Percentiles rank a stretch among this genome's conserved stretches.
Conservation (phyloP, 73 alveolate genomes). For the Uronychia binucleata region DNA sequence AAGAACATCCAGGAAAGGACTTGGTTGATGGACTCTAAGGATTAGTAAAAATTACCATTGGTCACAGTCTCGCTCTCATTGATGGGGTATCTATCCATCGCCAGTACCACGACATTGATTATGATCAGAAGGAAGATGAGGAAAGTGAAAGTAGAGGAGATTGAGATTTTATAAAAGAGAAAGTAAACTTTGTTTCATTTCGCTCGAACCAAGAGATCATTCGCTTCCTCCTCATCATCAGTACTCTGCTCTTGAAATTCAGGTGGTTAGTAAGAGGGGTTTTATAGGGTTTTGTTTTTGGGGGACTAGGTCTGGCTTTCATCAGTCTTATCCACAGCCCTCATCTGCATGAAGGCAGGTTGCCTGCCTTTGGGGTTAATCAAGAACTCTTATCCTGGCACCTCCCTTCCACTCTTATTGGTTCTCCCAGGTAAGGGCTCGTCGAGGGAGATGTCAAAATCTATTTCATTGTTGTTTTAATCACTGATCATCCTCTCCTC, state of each 20-base stretch:
- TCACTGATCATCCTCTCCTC: too few species aligned
- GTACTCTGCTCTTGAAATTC: background rate
- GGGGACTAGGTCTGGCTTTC: too few species aligned
- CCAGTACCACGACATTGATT: constrained; percentile 38
- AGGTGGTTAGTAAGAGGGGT: background rate
- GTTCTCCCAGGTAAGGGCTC: too few species aligned
- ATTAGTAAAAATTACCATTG: background rate
- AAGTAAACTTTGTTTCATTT: background rate
- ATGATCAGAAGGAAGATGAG: constrained; percentile 16
- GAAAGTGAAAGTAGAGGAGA: background rate
- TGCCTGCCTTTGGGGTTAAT: too few species aligned
- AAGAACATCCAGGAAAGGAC: constrained; percentile 28
- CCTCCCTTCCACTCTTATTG: too few species aligned
- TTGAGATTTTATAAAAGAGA: background rate
- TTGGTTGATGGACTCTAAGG: constrained; percentile 5
- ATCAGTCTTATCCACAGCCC: too few species aligned
- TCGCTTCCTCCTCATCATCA: background rate
- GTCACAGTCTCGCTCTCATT: constrained; percentile 18
- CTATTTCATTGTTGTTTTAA: too few species aligned
- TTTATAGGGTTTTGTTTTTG: background rate
- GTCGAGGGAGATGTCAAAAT: too few species aligned
- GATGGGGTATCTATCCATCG: constrained; percentile 52
- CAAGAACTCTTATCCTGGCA: too few species aligned
- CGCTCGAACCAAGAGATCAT: background rate
- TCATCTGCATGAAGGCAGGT: too few species aligned